Conservation (phyloP, 768 basidiomycete genomes). For the Pleurotus eryngii region DNA sequence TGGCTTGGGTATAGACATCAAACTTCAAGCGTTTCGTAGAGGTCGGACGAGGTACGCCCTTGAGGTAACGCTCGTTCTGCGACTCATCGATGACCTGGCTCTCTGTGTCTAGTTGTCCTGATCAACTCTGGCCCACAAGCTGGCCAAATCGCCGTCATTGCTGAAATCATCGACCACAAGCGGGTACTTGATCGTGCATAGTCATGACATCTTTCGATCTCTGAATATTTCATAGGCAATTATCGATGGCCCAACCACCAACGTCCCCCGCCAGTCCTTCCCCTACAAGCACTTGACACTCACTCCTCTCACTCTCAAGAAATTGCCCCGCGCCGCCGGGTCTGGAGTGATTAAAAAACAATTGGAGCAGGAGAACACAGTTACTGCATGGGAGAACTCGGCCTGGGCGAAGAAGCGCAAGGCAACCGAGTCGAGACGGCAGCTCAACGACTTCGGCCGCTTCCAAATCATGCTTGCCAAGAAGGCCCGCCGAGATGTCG, state of each 20-base stretch:
- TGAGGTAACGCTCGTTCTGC: background rate
- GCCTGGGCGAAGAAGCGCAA: constrained; percentile 86
- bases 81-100: background rate
- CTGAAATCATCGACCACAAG: constrained; percentile 99
- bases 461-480: constrained; percentile 87
- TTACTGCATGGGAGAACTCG: constrained; percentile 87
- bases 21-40: constrained; percentile 97
- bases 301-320: constrained; percentile 77
- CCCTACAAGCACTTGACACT: constrained; percentile 92
- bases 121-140: constrained; percentile 82
- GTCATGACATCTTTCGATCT: background rate
- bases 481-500: constrained; percentile 79
- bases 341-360: constrained; percentile 80
- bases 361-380: constrained; percentile 78
- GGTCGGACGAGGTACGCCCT: constrained; percentile 84
- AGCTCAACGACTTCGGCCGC: constrained; percentile 86
- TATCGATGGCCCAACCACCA: constrained; percentile 90
- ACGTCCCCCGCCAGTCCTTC: constrained; percentile 88
- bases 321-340: constrained; percentile 85
- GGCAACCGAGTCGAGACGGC: constrained; percentile 68
- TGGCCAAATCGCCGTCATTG: constrained; percentile 92
- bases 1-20: constrained; percentile 32
- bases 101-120: constrained; percentile 68
- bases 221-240: constrained; percentile 61
- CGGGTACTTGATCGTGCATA: constrained; percentile 55